Evolutionary conservation across 257 asterid genomes (phyloP).

Genomic region (Solanum medicagineum): DNA sequence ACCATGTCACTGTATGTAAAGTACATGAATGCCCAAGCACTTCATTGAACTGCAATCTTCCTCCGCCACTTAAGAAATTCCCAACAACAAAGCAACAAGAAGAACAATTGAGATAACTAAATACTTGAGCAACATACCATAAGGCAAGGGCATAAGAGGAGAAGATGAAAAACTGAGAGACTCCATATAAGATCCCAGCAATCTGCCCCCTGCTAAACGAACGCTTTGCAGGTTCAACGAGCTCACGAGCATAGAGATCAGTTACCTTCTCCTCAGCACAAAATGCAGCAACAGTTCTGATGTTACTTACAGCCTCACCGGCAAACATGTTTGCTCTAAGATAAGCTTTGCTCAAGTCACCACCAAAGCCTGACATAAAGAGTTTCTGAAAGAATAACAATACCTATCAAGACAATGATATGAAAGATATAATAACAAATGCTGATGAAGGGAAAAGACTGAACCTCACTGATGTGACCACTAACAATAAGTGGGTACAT

Average conservation of each 20-base stretch:
- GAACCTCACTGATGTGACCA: conserved; percentile 97
- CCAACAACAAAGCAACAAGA: not conserved
- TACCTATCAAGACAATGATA: not conserved
- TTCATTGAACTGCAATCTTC: not conserved
- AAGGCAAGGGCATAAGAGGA: conserved; percentile 88
- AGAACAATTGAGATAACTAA: not conserved
- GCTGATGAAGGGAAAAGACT: not conserved
- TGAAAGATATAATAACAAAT: not conserved
- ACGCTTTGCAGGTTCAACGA: conserved; percentile 62
- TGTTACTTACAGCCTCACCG: conserved; percentile 97
- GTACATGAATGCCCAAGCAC: not conserved
- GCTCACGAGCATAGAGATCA: conserved; percentile 60
- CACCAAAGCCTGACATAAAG: conserved; percentile 91
- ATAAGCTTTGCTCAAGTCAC: conserved; percentile 81
- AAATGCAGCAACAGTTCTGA: conserved; percentile 89
- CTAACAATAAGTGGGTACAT: conserved; percentile 76
- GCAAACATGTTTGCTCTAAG: conserved; percentile 96
- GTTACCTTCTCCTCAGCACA: conserved; percentile 84
- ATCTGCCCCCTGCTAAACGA: conserved; percentile 85
- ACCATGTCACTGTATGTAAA: not conserved
- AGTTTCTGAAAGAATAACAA: conserved; percentile 56
- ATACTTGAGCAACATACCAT: conserved; percentile 38
- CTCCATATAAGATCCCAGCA: conserved; percentile 85
- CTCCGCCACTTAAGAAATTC: not conserved
- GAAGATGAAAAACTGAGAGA: conserved; percentile 92